Evolutionary conservation across 2,329 filamentous ascomycete genomes (phyloP).

Genomic region (Fusarium sublunatum): DNA sequence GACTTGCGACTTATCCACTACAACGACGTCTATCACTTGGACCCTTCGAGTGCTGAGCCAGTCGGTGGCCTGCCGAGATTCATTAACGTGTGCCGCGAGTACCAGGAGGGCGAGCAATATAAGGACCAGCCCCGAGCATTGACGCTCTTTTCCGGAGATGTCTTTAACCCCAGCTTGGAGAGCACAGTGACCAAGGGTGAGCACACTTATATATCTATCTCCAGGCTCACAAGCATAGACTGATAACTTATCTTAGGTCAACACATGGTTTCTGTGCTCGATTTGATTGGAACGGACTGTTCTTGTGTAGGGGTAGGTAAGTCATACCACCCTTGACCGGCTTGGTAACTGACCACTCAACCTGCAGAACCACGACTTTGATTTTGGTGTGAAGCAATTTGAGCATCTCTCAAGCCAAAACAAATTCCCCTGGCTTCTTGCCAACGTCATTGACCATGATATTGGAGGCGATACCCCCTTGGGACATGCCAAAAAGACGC

Average conservation of each 20-base stretch:
- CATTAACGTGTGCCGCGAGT: slow-evolving; percentile 80
- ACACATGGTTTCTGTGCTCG: slow-evolving; percentile 90
- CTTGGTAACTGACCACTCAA: slow-evolving; percentile 16
- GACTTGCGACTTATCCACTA: slow-evolving; percentile 88
- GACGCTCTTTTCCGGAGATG: slow-evolving; percentile 91
- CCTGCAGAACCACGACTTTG: slow-evolving; percentile 84
- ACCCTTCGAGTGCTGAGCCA: slow-evolving; percentile 79
- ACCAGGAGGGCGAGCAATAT: slow-evolving; percentile 71
- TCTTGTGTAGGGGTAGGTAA: slow-evolving; percentile 81
- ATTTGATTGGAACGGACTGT: slow-evolving; percentile 79
- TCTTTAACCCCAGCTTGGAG: slow-evolving; percentile 90
- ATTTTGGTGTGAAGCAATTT: slow-evolving; percentile 89
- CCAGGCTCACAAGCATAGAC: background rate
- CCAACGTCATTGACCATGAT: slow-evolving; percentile 87
- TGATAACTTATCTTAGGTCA: slow-evolving; percentile 58
- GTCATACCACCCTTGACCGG: slow-evolving; percentile 31
- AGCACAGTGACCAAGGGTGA: slow-evolving; percentile 87
- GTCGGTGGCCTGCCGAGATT: slow-evolving; percentile 86
- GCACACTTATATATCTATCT: slow-evolving; percentile 21
- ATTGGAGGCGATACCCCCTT: slow-evolving; percentile 80
- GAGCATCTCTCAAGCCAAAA: slow-evolving; percentile 77
- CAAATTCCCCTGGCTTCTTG: slow-evolving; percentile 88
- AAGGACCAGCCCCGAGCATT: slow-evolving; percentile 72
- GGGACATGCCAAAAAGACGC: slow-evolving; percentile 78
- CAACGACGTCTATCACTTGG: slow-evolving; percentile 95